Conservation (phyloP, 176 grass and related monocot genomes). For the Triticum monococcum region DNA sequence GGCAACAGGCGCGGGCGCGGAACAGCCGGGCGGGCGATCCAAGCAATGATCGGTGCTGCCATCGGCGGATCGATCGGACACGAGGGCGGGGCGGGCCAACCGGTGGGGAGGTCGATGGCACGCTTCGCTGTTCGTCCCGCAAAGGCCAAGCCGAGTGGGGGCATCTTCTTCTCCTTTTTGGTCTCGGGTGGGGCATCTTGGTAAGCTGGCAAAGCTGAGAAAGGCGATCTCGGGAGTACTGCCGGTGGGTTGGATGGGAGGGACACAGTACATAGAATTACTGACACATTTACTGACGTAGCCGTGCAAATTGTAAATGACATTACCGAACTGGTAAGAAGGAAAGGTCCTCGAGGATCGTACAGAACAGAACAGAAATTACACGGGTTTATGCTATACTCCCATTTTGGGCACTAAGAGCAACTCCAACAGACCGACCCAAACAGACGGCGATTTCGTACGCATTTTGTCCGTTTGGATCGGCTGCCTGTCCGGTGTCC, state of each 20-base stretch:
- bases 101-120: not conserved
- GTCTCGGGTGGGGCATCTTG: conserved; percentile 13
- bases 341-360: not conserved
- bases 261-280: conserved; percentile 32
- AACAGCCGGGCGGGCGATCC: conserved; percentile 24
- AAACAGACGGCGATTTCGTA: no score
- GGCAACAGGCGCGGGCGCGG: not conserved
- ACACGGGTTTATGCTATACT: not conserved
- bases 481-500: no score
- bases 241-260: conserved; percentile 38
- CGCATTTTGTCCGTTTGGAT: no score
- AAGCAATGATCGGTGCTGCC: conserved; percentile 36
- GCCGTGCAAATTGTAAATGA: conserved; percentile 33
- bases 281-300: conserved; percentile 37
- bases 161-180: not conserved
- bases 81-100: conserved; percentile 17
- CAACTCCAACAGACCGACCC: no score
- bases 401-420: no score
- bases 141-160: conserved; percentile 24
- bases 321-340: not conserved
- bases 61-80: not conserved
- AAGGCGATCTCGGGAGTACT: not conserved
- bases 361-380: not conserved
- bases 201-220: conserved; percentile 24
- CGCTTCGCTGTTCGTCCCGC: conserved; percentile 23